Evolutionary conservation across 2,329 filamentous ascomycete genomes (phyloP).

Genomic region (Colletotrichum tropicicola): DNA sequence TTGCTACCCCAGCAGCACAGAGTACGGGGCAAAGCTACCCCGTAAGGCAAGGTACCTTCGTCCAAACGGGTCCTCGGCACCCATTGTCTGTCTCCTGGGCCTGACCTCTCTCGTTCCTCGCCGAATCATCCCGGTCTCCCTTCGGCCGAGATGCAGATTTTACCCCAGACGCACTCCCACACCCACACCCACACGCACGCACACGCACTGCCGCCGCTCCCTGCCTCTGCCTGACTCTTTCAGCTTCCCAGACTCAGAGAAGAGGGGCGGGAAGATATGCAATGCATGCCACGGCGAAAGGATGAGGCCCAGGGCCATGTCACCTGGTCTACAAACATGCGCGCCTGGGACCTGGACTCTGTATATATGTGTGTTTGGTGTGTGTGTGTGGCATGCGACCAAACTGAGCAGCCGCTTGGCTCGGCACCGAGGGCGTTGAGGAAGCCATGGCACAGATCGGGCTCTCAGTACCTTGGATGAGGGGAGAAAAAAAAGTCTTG

Average conservation of each 20-base stretch:
- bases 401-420: background rate
- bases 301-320: constrained; percentile 1
- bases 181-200: background rate
- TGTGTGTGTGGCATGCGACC: background rate
- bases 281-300: background rate
- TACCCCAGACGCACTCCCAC: background rate
- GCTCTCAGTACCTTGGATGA: too few species aligned
- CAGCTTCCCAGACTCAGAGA: background rate
- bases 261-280: background rate
- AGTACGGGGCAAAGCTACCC: too few species aligned
- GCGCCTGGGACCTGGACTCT: background rate
- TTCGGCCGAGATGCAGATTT: constrained; percentile 11
- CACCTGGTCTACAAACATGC: background rate
- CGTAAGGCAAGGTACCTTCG: too few species aligned
- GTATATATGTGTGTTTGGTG: background rate
- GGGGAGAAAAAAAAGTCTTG: too few species aligned
- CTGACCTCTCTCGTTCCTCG: too few species aligned
- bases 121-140: background rate
- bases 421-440: background rate
- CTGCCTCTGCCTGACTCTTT: background rate
- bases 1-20: background rate
- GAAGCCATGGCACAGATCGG: too few species aligned
- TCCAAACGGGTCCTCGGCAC: background rate
- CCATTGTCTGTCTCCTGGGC: too few species aligned
- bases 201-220: too few species aligned